Evolutionary conservation across 257 asterid genomes (phyloP).

Genomic region (Capsicum rhomboideum): DNA sequence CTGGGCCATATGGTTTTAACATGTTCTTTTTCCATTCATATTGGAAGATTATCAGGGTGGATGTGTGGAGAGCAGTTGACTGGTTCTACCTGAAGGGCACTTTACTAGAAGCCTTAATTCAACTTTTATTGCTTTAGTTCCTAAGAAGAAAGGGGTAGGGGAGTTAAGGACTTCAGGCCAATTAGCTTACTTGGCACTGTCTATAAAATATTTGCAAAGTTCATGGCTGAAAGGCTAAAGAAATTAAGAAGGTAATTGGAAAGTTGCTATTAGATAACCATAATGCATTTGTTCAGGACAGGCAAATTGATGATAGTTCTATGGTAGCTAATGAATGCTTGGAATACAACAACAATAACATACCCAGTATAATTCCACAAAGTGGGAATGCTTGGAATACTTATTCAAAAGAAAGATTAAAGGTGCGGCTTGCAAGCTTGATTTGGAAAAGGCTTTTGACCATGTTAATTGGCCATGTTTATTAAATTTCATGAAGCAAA

Average conservation of each 20-base stretch:
- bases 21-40: not conserved
- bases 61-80: not conserved
- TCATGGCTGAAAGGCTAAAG: not conserved
- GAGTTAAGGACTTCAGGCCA: not conserved
- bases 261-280: not conserved
- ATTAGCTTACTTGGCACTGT: not conserved
- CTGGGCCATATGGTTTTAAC: not conserved
- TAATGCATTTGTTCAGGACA: not conserved
- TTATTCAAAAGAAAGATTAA: not conserved
- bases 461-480: not conserved
- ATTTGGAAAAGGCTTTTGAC: not conserved
- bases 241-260: not conserved
- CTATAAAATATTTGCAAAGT: not conserved
- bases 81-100: not conserved
- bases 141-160: not conserved
- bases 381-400: not conserved
- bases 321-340: not conserved
- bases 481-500: not conserved
- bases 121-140: not conserved
- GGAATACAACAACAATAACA: not conserved
- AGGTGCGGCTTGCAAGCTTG: not conserved
- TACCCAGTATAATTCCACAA: too few species aligned
- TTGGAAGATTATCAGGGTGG: not conserved
- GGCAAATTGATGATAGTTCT: not conserved
- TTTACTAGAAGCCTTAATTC: not conserved